Conservation (phyloP, 306 rosid species). For the Quercus parvula region DNA sequence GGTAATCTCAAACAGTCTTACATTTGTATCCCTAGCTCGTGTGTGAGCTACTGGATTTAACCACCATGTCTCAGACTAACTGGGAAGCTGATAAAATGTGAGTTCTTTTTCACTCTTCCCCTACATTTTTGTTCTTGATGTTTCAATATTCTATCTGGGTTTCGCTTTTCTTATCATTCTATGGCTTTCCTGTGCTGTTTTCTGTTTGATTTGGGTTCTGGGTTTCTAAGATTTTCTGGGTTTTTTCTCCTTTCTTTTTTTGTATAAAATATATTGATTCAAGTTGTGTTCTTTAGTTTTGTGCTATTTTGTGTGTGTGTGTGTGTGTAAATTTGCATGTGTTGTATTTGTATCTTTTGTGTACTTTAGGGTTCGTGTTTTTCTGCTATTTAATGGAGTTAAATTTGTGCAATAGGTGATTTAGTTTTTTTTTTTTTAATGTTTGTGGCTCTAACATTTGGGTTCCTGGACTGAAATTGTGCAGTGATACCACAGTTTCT, state of each 20-base stretch:
- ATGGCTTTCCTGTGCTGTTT: not conserved
- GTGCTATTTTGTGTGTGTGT: not conserved
- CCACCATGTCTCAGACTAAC: conserved; percentile 95
- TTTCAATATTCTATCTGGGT: conserved; percentile 19
- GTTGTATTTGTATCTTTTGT: not conserved
- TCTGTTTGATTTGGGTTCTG: conserved; percentile 34
- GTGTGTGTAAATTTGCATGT: not conserved
- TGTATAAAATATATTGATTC: conserved; percentile 14
- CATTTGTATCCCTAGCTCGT: conserved; percentile 20
- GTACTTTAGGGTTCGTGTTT: conserved; percentile 24
- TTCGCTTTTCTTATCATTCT: conserved; percentile 21
- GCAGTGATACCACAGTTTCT: not conserved
- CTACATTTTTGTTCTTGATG: not conserved
- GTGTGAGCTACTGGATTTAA: conserved; percentile 16
- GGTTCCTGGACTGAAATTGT: not conserved
- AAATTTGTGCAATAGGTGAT: not conserved
- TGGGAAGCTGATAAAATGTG: conserved; percentile 99
- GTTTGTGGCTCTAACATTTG: not conserved
- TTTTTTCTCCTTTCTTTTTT: not conserved
- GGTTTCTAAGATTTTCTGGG: conserved; percentile 21
- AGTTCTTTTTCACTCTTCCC: conserved; percentile 9
- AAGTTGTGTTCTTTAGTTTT: conserved; percentile 25
- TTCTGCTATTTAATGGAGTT: not conserved
- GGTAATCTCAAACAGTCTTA: conserved; percentile 20
- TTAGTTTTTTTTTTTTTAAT: not conserved